These are phyloP conservation scores for Adansonia digitata DNA, from an alignment of 345 rosid species.

Conservation along the genomic window DNA sequence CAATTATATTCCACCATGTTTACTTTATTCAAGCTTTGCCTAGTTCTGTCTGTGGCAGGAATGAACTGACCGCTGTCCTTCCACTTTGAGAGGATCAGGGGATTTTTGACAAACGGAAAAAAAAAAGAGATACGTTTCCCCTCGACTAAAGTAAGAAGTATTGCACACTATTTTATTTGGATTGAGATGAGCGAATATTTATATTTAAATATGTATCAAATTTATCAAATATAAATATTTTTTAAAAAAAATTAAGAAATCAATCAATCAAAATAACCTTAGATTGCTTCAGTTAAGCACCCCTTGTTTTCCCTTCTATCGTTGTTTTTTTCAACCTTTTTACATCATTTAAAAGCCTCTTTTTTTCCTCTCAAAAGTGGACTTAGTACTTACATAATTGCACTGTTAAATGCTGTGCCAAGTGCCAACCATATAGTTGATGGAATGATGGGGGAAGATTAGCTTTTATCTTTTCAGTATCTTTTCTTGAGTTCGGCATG, in stretches of 20 bases:
- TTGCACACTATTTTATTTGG: background rate
- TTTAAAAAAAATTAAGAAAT: too few relatives aligned
- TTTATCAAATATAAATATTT: too few relatives aligned
- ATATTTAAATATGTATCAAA: background rate
- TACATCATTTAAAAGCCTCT: background rate
- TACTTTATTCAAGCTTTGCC: slow-evolving; percentile 8
- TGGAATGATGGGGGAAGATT: slow-evolving; percentile 1
- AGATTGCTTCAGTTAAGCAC: background rate
- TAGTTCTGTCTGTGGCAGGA: slow-evolving; percentile 8
- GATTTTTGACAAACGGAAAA: background rate
- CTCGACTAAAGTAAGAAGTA: background rate
- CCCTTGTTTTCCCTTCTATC: background rate
- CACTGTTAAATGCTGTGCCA: background rate
- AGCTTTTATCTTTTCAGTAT: background rate
- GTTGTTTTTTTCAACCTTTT: background rate
- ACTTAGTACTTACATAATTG: background rate
- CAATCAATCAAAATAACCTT: too few relatives aligned
- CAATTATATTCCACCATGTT: background rate
- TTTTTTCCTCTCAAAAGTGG: background rate
- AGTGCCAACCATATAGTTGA: background rate
- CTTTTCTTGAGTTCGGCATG: background rate
- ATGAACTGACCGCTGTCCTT: background rate
- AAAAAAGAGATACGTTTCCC: background rate
- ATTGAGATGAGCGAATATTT: background rate
- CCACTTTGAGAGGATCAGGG: background rate